Conservation (phyloP, 768 basidiomycete genomes). For the Mycena latifolia region DNA sequence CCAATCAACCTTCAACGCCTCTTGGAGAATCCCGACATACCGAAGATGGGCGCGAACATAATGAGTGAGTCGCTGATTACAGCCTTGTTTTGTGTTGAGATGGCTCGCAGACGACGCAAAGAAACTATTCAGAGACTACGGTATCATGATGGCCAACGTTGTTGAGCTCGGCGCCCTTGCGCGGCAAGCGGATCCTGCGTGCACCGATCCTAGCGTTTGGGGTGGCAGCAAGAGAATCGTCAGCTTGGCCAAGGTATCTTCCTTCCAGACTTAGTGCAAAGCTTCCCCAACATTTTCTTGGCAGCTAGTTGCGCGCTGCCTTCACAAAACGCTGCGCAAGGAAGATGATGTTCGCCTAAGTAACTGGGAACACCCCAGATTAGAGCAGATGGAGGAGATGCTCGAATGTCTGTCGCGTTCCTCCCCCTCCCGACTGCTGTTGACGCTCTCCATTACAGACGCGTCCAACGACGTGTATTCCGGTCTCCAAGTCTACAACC, state of each 20-base stretch:
- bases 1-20: slow-evolving; percentile 22
- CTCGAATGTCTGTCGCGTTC: slow-evolving; percentile 42
- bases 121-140: slow-evolving; percentile 54
- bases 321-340: slow-evolving; percentile 46
- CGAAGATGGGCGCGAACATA: slow-evolving; percentile 34
- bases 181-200: slow-evolving; percentile 42
- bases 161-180: slow-evolving; percentile 52
- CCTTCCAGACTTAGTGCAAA: neutral
- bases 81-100: slow-evolving; percentile 1
- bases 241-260: slow-evolving; percentile 47
- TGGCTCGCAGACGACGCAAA: slow-evolving; percentile 48
- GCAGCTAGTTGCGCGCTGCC: slow-evolving; percentile 49
- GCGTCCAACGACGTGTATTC: slow-evolving; percentile 55
- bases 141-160: slow-evolving; percentile 48
- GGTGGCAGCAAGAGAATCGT: slow-evolving; percentile 41
- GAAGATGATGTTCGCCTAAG: slow-evolving; percentile 43
- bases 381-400: slow-evolving; percentile 37
- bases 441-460: slow-evolving; percentile 40
- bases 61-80: slow-evolving; percentile 17
- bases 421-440: neutral
- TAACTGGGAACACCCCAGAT: slow-evolving; percentile 49
- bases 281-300: neutral
- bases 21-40: slow-evolving; percentile 28
- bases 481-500: slow-evolving; percentile 45
- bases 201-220: slow-evolving; percentile 23